phyloP scores from a whole-genome alignment of 1,284 basidiomycete species.

The Coniferiporia sulphurascens region DNA sequence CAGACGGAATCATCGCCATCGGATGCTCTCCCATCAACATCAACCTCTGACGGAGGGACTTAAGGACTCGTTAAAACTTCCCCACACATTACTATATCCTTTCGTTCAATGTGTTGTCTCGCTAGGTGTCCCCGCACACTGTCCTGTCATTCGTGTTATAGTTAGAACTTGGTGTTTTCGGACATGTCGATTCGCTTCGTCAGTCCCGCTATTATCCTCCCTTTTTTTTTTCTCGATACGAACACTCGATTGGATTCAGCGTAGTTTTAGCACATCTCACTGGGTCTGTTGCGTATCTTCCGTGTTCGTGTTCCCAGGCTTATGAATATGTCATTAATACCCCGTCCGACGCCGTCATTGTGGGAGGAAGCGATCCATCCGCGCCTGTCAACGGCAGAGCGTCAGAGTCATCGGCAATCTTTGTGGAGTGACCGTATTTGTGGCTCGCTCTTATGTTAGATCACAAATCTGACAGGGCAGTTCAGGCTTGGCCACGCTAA shows the following conservation, averaged over 20 bases:
- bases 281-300: not conserved
- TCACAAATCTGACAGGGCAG: too few relatives aligned
- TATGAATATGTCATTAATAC: too few relatives aligned
- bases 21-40: constrained; percentile 38
- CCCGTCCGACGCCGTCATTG: too few relatives aligned
- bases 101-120: not conserved
- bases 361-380: too few relatives aligned
- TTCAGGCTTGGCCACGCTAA: too few relatives aligned
- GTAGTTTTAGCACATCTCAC: not conserved
- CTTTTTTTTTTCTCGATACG: not conserved
- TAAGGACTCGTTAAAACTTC: not conserved
- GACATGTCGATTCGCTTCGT: not conserved
- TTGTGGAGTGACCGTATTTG: too few relatives aligned
- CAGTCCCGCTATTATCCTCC: too few relatives aligned
- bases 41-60: constrained; percentile 24
- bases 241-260: not conserved
- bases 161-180: not conserved
- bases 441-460: too few relatives aligned
- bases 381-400: too few relatives aligned
- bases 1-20: constrained; percentile 35
- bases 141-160: not conserved
- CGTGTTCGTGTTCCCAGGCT: too few relatives aligned
- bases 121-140: not conserved
- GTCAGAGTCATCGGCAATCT: too few relatives aligned
- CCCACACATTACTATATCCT: not conserved